Evolutionary conservation across 768 basidiomycete species (phyloP).

Genomic region (Hysterangium stoloniferum): DNA sequence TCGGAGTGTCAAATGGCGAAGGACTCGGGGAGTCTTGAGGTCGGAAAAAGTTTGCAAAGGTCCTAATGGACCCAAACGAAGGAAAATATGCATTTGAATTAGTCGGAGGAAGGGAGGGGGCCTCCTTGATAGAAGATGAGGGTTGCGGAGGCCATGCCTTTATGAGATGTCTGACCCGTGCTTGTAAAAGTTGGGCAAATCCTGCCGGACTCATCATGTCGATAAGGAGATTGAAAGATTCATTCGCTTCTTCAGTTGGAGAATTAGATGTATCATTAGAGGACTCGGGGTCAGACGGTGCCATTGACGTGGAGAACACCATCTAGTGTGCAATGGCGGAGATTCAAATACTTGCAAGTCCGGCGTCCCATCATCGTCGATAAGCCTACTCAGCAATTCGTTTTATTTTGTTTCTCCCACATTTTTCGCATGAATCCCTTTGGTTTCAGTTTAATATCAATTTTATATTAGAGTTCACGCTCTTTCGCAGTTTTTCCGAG

Average conservation of each 20-base stretch:
- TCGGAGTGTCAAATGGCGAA: neutral
- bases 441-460: no score
- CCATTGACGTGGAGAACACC: constrained; percentile 12
- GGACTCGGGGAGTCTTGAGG: constrained; percentile 4
- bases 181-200: constrained; percentile 2
- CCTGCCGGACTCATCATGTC: constrained; percentile 4
- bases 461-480: no score
- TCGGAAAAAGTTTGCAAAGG: constrained; percentile 10
- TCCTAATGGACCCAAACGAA: neutral
- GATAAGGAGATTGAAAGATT: constrained; percentile 7
- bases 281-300: neutral
- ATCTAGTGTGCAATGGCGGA: constrained; percentile 5
- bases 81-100: neutral
- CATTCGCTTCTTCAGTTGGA: neutral
- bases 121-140: neutral
- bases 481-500: no score
- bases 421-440: no score
- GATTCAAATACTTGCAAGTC: constrained; percentile 3
- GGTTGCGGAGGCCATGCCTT: constrained; percentile 7
- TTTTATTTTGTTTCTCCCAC: no score
- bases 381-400: no score
- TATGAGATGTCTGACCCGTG: constrained; percentile 5
- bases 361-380: constrained; percentile 11
- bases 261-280: neutral
- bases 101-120: neutral